Base-by-base conservation (phyloP, 2,329 filamentous ascomycete genomes). In the Penicillium sp. region DNA sequence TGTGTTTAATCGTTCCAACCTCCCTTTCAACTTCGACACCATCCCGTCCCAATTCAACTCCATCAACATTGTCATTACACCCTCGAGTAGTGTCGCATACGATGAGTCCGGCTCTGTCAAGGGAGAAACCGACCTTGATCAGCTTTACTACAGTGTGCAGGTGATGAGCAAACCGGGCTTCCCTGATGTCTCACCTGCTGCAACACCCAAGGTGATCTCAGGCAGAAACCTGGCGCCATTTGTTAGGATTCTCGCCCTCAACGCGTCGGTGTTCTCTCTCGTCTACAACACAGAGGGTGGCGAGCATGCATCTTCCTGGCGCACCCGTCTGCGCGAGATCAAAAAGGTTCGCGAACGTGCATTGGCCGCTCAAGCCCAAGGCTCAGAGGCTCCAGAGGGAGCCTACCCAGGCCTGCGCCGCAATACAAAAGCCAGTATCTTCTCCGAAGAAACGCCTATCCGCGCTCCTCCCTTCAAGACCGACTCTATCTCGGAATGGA, bases 1-100 rank as follows among this genome's bases (percentile, higher is more conserved):
- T 62, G 87, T 99, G 52, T 99, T 95, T 80, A 99, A 99, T 70
- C 90, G 95, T 65, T 96, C 92, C 2, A 93, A 94, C n/a, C 72
- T 86, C 44, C 87, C 89, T 0, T 97, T 96, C 76, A 82, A 83
- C 49, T 95, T 96, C 68, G 85, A 96, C 68, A 96, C 90, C 0
- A 95, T 99, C 63, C 90, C 90, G 0, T 95, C 91, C 0, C 88
- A 93, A 52, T 96, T 99, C 79, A 97, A 96, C 68, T 96, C 89
- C 67, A 91, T 99, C 68, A 91, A 96, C 69, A 97, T 99, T 64
- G 88, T 97, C 63, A 93, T 99, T 66, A 90, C 89, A 2, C 94
- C 94, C 56, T 92, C 90, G 65, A 65, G 67, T 48, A 68, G 67
- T 26, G 65, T 72, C 41, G 64, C 70, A 8, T 60, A 60, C 18